These are phyloP conservation scores for Aspergillus carlsbadensis DNA, from an alignment of 495 filamentous ascomycete genomes.

Conservation along the genomic window DNA sequence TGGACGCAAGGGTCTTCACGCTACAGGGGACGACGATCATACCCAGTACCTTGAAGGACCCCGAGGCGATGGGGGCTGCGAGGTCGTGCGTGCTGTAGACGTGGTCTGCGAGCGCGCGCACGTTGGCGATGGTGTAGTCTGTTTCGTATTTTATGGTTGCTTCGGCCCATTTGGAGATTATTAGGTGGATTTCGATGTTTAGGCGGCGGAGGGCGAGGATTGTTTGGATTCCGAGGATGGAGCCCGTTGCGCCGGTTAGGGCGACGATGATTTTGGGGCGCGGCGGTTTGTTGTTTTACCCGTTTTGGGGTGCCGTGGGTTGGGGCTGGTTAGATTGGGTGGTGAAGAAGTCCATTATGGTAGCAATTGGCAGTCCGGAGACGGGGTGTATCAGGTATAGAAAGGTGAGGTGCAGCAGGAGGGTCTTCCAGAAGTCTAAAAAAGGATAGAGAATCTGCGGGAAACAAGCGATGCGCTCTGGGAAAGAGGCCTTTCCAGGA, in stretches of 20 bases:
- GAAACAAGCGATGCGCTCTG: no score
- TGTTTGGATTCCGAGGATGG: slow-evolving; percentile 34
- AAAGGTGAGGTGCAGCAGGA: no score
- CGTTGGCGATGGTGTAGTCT: slow-evolving; percentile 29
- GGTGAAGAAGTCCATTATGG: no score
- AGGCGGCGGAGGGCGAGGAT: slow-evolving; percentile 36
- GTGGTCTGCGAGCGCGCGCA: slow-evolving; percentile 37
- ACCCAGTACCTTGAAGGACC: slow-evolving; percentile 35
- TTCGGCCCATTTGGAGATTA: slow-evolving; percentile 45
- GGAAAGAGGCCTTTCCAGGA: no score
- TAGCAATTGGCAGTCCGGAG: no score
- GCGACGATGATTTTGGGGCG: slow-evolving; percentile 33
- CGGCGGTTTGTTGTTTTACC: no score
- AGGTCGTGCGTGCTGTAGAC: slow-evolving; percentile 37
- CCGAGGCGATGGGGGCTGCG: slow-evolving; percentile 33
- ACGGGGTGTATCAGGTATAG: no score
- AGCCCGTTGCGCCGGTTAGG: slow-evolving; percentile 42
- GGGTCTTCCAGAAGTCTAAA: no score
- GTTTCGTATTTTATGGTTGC: slow-evolving; percentile 44
- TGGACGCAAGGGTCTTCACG: slow-evolving; percentile 39
- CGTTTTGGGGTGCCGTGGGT: not conserved
- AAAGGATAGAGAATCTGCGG: no score
- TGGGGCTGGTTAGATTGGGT: not conserved
- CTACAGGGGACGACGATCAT: slow-evolving; percentile 44
- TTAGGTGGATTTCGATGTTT: slow-evolving; percentile 41